These are phyloP conservation scores for Talaromyces sp. DNA, from an alignment of 2,329 filamentous ascomycete species.

Conservation along the genomic window DNA sequence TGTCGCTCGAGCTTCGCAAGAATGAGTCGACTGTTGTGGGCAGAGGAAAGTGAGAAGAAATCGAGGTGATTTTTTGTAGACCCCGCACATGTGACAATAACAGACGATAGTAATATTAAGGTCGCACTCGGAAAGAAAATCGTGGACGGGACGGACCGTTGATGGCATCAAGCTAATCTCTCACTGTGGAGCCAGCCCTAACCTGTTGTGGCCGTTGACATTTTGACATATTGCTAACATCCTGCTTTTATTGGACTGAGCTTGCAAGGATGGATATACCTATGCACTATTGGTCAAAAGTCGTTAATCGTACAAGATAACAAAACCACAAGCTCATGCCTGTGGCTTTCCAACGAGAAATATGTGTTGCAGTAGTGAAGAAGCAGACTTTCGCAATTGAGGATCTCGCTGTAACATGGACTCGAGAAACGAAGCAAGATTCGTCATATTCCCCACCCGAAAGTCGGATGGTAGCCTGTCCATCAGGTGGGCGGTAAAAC, in stretches of 20 bases:
- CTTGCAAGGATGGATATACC: too few species aligned
- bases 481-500: neutral
- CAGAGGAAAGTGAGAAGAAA: neutral
- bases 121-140: neutral
- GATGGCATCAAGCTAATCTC: neutral
- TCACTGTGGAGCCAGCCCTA: neutral
- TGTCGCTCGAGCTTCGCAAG: neutral
- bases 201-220: neutral
- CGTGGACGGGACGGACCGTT: neutral
- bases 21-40: neutral
- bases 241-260: neutral
- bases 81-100: neutral
- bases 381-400: neutral
- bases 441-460: neutral
- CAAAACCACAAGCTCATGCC: neutral
- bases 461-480: neutral
- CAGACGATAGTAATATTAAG: neutral
- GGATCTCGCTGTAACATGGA: neutral
- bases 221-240: neutral
- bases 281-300: too few species aligned
- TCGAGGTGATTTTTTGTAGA: neutral
- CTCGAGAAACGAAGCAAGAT: neutral
- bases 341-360: neutral
- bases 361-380: neutral
- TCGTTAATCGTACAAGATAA: neutral